Percentiles rank a stretch among this genome's conserved stretches.
phyloP scores from a whole-genome alignment of 2,329 filamentous ascomycete genomes.

The Clathrospora elynae region DNA sequence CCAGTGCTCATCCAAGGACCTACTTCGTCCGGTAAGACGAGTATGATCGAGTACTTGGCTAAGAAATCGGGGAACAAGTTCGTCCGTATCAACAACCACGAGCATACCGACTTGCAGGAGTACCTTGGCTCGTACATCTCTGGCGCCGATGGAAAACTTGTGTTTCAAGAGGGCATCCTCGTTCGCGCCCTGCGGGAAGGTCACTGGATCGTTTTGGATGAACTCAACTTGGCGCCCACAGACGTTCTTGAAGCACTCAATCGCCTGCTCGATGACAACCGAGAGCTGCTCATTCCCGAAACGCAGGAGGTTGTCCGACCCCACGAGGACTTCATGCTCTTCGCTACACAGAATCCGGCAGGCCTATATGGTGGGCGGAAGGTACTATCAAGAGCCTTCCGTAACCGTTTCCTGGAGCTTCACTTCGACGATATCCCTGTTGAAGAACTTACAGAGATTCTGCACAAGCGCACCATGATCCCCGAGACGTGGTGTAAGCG shows the following conservation, averaged over 20 bases:
- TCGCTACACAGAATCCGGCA: conserved; percentile 96
- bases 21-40: conserved; percentile 96
- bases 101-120: conserved; percentile 97
- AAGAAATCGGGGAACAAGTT: conserved; percentile 96
- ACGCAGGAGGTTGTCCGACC: conserved; percentile 93
- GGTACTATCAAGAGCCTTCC: conserved; percentile 87
- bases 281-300: conserved; percentile 93
- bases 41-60: conserved; percentile 99
- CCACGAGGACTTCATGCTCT: conserved; percentile 95
- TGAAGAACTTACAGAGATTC: conserved; percentile 86
- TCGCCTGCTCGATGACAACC: conserved; percentile 91
- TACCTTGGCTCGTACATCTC: conserved; percentile 96
- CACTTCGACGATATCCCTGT: conserved; percentile 99
- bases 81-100: conserved; percentile 98
- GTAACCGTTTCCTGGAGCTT: conserved; percentile 94
- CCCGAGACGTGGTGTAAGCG: conserved; percentile 88
- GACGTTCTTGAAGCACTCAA: conserved; percentile 97
- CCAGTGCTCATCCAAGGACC: conserved; percentile 95
- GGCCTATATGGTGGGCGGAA: conserved; percentile 96
- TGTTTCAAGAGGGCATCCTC: conserved; percentile 90
- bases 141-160: conserved; percentile 78
- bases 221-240: conserved; percentile 93
- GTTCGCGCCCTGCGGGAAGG: conserved; percentile 91
- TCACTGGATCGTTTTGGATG: conserved; percentile 97
- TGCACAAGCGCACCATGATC: conserved; percentile 86